A percentile compares a stretch with the other conserved stretches of the same genome.
Conservation (phyloP, 2,329 filamentous ascomycete genomes). For the Phialophora verrucosa region DNA sequence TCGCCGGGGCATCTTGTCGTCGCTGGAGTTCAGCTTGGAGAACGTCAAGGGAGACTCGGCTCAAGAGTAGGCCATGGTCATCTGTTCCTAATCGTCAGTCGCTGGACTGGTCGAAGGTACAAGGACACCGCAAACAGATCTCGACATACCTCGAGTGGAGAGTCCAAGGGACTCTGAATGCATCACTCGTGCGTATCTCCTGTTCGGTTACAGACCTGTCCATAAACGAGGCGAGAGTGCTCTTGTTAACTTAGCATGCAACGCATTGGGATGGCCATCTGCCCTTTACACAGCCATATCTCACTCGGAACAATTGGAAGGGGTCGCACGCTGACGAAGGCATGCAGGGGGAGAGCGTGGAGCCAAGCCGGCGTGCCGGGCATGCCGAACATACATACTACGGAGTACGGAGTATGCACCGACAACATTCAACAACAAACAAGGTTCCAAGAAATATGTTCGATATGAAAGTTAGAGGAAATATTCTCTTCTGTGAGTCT, state of each 20-base stretch:
- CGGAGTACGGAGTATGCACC: no score
- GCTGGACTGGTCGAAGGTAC: neutral
- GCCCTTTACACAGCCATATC: neutral
- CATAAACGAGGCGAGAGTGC: slow-evolving; percentile 13
- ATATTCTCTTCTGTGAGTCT: no score
- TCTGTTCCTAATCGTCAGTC: slow-evolving; percentile 20
- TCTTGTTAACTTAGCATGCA: neutral
- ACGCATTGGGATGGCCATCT: neutral
- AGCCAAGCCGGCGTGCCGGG: no score
- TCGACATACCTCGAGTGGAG: slow-evolving; percentile 18
- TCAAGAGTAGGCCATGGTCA: slow-evolving; percentile 24
- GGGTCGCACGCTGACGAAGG: no score
- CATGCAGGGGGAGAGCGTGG: no score
- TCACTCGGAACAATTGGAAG: neutral
- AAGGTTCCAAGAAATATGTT: no score
- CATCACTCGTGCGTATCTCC: slow-evolving; percentile 18
- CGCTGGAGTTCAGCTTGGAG: slow-evolving; percentile 58
- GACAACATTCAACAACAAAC: no score
- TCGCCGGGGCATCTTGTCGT: slow-evolving; percentile 50
- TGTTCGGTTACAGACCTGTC: neutral
- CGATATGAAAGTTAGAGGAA: no score
- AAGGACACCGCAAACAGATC: neutral
- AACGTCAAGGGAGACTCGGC: slow-evolving; percentile 40
- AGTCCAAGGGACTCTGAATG: slow-evolving; percentile 17
- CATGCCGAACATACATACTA: no score